Evolutionary conservation across 108 stramenopile species (phyloP), one percentile per base, ranked within the genome.

Genomic region (Chaetoceros muelleri): DNA sequence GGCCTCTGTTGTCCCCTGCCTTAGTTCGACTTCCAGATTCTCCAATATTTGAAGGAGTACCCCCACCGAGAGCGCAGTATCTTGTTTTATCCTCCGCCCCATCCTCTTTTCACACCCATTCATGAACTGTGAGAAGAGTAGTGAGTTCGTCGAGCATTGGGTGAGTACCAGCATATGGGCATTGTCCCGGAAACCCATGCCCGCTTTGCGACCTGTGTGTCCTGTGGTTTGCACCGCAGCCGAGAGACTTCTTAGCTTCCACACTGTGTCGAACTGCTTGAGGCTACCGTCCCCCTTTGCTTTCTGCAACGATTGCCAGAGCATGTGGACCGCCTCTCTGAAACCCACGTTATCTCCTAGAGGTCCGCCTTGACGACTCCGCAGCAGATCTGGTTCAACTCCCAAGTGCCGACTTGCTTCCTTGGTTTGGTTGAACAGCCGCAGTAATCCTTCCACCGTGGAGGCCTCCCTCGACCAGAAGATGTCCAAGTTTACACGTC

Each of bases 401-500:
- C 34, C 34, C 13, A 10, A 10, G 8, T 10, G 13, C 34, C 5
- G 5, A 10, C 34, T 40, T 10, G 5, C 13, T 13, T 13, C 13
- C 5, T 40, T 5, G 34, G 8, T 10, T 10, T 40, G 34, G 5
- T 40, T 40, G 34, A 10, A 40, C 5, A 13, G 8, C 5, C 34
- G 5, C 13, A 40, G 34, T 10, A 13, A 40, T 1, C 13, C 18
- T 0, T 28, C 2, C 2, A 81, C 80, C 18, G 75, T 81, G n/a
- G 23, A 28, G 0, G 63, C 7, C 25, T 67, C 73, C 24, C 66
- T 26, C 2, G 51, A 30, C 80, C 75, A 81, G 25, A 77, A 65
- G 0, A 74, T 70, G 54, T 84, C 79, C 46, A 84, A 49, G 20
- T 64, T 79, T 0, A 70, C 72, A 55, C 66, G 67, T 18, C 65